phyloP scores from a whole-genome alignment of 495 filamentous ascomycete species.

The Aspergillus leporis region DNA sequence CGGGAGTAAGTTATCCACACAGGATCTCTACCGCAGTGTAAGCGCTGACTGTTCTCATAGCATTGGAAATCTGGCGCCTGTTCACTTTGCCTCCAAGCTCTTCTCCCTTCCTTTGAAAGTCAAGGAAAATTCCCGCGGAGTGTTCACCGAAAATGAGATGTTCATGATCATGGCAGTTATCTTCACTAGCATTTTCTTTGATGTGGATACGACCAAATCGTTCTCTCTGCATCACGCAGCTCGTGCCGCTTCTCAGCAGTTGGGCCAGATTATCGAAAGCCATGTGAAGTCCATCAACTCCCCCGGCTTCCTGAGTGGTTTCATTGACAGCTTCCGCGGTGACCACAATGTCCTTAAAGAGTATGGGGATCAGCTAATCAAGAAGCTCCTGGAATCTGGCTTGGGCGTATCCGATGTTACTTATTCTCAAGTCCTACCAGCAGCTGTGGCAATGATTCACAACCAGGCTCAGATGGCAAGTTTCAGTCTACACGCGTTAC shows the following conservation, averaged over 20 bases:
- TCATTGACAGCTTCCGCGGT: constrained; percentile 57
- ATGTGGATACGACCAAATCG: constrained; percentile 53
- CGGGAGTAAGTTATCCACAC: constrained; percentile 53
- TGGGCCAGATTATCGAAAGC: constrained; percentile 60
- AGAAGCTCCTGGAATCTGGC: constrained; percentile 65
- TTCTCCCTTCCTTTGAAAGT: constrained; percentile 76
- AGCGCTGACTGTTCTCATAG: constrained; percentile 17
- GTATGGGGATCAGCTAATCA: constrained; percentile 71
- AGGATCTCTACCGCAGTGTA: neutral
- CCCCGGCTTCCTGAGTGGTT: constrained; percentile 53
- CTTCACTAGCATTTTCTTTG: constrained; percentile 59
- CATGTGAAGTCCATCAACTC: constrained; percentile 66
- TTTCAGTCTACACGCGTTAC: neutral
- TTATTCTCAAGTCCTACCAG: constrained; percentile 69
- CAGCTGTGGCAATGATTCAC: constrained; percentile 60
- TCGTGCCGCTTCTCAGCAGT: constrained; percentile 58
- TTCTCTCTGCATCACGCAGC: constrained; percentile 62
- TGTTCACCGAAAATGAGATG: constrained; percentile 79
- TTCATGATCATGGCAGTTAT: constrained; percentile 73
- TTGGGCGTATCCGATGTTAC: constrained; percentile 66
- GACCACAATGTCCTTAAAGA: constrained; percentile 57
- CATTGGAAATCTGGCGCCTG: constrained; percentile 70
- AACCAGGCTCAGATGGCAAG: constrained; percentile 66
- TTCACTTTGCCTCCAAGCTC: constrained; percentile 69
- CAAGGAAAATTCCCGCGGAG: constrained; percentile 62